Evolutionary conservation across 1,284 basidiomycete species (phyloP), one percentile per base, ranked within the genome.

Genomic region (Nidula niveotomentosa): DNA sequence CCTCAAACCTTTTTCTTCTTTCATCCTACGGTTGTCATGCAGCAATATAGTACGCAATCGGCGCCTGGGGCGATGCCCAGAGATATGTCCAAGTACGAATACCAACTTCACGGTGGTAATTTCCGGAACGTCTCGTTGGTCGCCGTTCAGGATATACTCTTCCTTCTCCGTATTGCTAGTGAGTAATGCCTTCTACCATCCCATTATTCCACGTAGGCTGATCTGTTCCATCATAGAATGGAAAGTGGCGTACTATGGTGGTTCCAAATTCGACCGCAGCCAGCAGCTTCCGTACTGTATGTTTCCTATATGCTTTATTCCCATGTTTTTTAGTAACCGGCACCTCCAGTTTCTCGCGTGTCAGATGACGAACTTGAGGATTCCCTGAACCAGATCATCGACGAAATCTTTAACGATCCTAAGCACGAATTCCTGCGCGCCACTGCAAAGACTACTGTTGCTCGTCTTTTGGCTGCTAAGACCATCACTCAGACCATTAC

Each of bases 151-250:
- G 18, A 30, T 47, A 18, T 47, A 12, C 45, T 47, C 12, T 47
- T 47, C 45, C 45, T 47, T 30, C 45, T 47, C 45, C 45, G 45
- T 30, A 47, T 47, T 47, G 45, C 45, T 18, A 47, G 45, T 47
- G 18, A 47, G 45, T 15, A n/a, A n/a, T 30, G 3, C 10, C 9
- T 30, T 30, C 6, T 30, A 30, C 6, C 4, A 5, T 30, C 30
- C 30, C 30, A 5, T 30, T 5, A 30, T 30, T 30, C 30, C 6
- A 30, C 30, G 1, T 30, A 30, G 30, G 30, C 30, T 30, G 3
- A 30, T 5, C 30, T 30, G 5, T 30, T 30, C 30, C 30, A n/a
- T 30, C 4, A 15, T 30, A 47, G 45, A 47, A 47, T 47, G 45
- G 45, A 47, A 47, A 7, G 45, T 47, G 13, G 45, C 45, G 10